Evolutionary conservation across 129 eudicot genomes (phyloP).

Genomic region (Saposhnikovia divaricata): DNA sequence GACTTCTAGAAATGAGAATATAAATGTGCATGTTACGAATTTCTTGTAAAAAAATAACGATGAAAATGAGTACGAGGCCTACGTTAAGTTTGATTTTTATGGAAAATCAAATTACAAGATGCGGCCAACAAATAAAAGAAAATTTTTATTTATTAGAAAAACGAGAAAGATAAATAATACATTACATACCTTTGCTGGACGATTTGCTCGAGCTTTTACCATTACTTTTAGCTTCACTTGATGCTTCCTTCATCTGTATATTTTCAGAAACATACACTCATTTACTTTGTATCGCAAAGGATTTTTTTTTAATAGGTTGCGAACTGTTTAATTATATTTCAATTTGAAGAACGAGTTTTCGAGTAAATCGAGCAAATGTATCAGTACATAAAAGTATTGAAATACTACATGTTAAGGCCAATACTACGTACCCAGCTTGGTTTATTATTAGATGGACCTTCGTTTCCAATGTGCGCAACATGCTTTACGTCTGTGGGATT

Average conservation of each 20-base stretch:
- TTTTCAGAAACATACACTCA: neutral
- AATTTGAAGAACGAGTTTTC: neutral
- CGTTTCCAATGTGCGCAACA: constrained; percentile 67
- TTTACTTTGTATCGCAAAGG: neutral
- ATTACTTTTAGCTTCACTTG: constrained; percentile 1
- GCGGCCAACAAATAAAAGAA: too few species aligned
- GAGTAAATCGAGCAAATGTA: neutral
- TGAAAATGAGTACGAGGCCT: too few species aligned
- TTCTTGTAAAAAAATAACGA: too few species aligned
- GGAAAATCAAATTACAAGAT: too few species aligned
- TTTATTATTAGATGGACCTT: constrained; percentile 36
- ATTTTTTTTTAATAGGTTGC: too few species aligned
- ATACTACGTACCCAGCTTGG: constrained; percentile 52
- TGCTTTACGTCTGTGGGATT: constrained; percentile 73
- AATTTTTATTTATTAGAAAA: neutral
- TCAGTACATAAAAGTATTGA: neutral
- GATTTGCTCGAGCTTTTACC: neutral
- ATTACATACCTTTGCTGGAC: neutral
- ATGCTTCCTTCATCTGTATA: constrained; percentile 4
- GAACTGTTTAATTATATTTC: too few species aligned
- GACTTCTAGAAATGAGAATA: neutral
- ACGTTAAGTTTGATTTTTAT: neutral
- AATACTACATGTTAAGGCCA: too few species aligned
- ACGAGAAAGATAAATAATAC: neutral
- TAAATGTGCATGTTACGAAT: too few species aligned